Evolutionary conservation across 2,329 filamentous ascomycete species (phyloP).

Genomic region (Exophiala xenobiotica): DNA sequence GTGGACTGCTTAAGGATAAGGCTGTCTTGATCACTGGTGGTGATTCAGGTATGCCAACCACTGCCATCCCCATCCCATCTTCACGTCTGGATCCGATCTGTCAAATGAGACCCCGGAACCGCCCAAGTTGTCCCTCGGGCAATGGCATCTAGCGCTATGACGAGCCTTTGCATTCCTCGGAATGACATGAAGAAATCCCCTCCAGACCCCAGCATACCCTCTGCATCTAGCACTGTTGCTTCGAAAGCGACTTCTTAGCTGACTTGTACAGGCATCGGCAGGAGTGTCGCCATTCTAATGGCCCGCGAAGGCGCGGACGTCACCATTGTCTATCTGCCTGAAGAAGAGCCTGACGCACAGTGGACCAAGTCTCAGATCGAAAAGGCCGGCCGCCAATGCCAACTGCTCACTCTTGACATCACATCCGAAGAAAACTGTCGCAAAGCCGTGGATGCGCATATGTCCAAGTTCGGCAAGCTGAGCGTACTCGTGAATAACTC

Average conservation of each 20-base stretch:
- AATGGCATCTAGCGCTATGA: no score
- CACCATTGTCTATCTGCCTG: conserved; percentile 56
- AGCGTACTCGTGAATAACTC: conserved; percentile 56
- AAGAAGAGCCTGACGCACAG: conserved; percentile 57
- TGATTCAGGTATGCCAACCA: conserved; percentile 41
- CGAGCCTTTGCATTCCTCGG: no score
- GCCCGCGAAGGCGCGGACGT: conserved; percentile 59
- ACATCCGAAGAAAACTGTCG: conserved; percentile 53
- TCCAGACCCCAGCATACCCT: no score
- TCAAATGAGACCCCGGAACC: no score
- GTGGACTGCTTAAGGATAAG: conserved; percentile 51
- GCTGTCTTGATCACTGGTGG: conserved; percentile 58
- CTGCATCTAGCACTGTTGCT: no score
- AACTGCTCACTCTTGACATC: conserved; percentile 51
- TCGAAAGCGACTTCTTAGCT: no score
- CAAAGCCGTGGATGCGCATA: conserved; percentile 53
- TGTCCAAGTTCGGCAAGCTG: conserved; percentile 48
- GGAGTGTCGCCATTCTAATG: conserved; percentile 56
- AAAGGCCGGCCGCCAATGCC: conserved; percentile 49
- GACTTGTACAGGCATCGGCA: conserved; percentile 47
- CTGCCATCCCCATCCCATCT: background rate
- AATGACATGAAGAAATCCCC: no score
- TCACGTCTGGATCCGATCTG: background rate
- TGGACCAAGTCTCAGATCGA: conserved; percentile 55
- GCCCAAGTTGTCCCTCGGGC: no score